Evolutionary conservation across 2,329 filamentous ascomycete genomes (phyloP).

Genomic region (Grosmannia clavigera): DNA sequence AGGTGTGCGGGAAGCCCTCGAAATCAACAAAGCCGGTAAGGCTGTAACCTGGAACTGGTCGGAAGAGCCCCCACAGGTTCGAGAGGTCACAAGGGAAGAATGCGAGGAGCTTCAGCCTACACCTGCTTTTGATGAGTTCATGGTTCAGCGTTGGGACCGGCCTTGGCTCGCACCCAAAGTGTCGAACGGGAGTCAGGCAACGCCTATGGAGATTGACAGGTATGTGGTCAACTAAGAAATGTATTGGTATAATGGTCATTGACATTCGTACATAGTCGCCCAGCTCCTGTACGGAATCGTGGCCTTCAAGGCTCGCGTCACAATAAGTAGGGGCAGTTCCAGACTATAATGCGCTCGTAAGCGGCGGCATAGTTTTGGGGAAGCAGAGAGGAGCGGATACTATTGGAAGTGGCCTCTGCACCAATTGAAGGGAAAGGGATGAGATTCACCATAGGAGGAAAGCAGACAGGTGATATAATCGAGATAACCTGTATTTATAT

Average conservation of each 20-base stretch:
- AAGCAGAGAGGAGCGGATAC: background rate
- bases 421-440: no score
- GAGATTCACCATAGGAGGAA: no score
- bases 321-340: background rate
- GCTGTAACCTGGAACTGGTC: slow-evolving; percentile 4
- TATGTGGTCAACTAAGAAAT: background rate
- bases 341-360: background rate
- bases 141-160: background rate
- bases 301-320: slow-evolving; percentile 10
- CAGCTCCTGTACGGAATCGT: background rate
- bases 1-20: slow-evolving; percentile 1
- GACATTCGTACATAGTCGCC: background rate
- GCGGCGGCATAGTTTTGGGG: background rate
- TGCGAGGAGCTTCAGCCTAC: background rate
- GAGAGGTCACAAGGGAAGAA: background rate
- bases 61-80: background rate
- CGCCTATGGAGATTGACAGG: background rate
- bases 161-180: background rate
- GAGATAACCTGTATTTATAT: no score
- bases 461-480: no score
- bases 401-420: no score
- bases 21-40: slow-evolving; percentile 5
- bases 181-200: background rate
- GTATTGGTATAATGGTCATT: background rate
- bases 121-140: background rate